Evolutionary conservation across 2,329 filamentous ascomycete genomes (phyloP).

Genomic region (Hyphodiscus sp.): DNA sequence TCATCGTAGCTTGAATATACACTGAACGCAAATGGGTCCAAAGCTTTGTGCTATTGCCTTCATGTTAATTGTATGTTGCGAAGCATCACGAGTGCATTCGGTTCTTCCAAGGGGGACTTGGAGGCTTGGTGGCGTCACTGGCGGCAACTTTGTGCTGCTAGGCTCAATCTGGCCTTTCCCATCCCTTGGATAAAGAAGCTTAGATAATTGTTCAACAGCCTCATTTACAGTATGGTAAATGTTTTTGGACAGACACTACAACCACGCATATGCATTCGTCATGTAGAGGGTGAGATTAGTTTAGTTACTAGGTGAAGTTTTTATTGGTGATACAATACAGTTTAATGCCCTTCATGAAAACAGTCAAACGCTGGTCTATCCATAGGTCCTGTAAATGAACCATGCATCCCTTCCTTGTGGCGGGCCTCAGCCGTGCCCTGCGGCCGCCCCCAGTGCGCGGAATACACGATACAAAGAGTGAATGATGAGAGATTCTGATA

Average conservation of each 20-base stretch:
- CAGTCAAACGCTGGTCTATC: conserved; percentile 7
- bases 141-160: too few relatives aligned
- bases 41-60: too few relatives aligned
- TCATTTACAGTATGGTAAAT: neutral
- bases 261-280: neutral
- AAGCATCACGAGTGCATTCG: too few relatives aligned
- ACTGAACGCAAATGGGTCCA: too few relatives aligned
- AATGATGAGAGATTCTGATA: neutral
- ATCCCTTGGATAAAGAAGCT: too few relatives aligned
- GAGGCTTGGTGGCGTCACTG: too few relatives aligned
- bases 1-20: too few relatives aligned
- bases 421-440: neutral
- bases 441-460: neutral
- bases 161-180: too few relatives aligned
- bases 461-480: neutral
- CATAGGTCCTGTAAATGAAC: conserved; percentile 6
- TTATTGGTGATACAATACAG: conserved; percentile 10
- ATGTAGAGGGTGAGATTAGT: neutral
- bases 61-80: too few relatives aligned
- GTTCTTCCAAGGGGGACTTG: too few relatives aligned
- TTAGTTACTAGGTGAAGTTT: neutral
- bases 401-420: conserved; percentile 7
- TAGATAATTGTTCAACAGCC: too few relatives aligned
- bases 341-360: conserved; percentile 7
- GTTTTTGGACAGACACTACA: neutral